Conservation (phyloP, 2,329 filamentous ascomycete species). For the Tolypocladium sp. region DNA sequence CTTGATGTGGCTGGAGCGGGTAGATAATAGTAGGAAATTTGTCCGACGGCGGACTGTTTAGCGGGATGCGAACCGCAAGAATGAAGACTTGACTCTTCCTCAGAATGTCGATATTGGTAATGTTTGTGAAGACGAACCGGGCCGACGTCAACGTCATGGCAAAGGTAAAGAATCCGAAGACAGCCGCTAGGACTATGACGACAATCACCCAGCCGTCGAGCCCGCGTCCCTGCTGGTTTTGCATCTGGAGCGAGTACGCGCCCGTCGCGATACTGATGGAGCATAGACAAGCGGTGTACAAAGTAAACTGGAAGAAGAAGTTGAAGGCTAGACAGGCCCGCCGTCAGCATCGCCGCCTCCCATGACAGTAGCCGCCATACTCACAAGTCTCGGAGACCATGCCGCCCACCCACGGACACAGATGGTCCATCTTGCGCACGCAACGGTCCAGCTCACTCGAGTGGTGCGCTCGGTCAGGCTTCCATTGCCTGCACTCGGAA, state of each 20-base stretch:
- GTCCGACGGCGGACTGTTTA: slow-evolving; percentile 29
- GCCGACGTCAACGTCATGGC: slow-evolving; percentile 69
- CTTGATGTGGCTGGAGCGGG: slow-evolving; percentile 31
- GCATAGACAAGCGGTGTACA: slow-evolving; percentile 63
- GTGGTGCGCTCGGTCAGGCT: slow-evolving; percentile 81
- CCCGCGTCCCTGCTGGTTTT: slow-evolving; percentile 28
- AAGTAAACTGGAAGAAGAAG: slow-evolving; percentile 82
- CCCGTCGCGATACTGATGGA: slow-evolving; percentile 52
- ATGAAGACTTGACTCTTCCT: slow-evolving; percentile 54
- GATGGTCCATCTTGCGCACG: slow-evolving; percentile 87
- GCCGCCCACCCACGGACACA: slow-evolving; percentile 94
- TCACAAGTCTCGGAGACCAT: slow-evolving; percentile 73
- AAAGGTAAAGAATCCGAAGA: slow-evolving; percentile 74
- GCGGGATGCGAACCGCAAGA: slow-evolving; percentile 64
- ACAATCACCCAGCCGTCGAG: slow-evolving; percentile 56
- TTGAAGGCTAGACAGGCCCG: slow-evolving; percentile 56
- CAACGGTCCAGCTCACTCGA: slow-evolving; percentile 75
- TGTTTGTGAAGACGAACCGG: slow-evolving; percentile 61
- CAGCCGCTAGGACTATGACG: slow-evolving; percentile 52
- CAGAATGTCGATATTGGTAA: slow-evolving; percentile 78
- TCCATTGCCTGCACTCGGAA: slow-evolving; percentile 74
- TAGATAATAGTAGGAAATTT: slow-evolving; percentile 48
- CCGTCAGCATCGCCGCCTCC: neutral
- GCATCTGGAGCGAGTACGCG: slow-evolving; percentile 53
- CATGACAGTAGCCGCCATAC: slow-evolving; percentile 12